Conservation (phyloP, 2,329 filamentous ascomycete genomes). For the Grosmannia serpens region DNA sequence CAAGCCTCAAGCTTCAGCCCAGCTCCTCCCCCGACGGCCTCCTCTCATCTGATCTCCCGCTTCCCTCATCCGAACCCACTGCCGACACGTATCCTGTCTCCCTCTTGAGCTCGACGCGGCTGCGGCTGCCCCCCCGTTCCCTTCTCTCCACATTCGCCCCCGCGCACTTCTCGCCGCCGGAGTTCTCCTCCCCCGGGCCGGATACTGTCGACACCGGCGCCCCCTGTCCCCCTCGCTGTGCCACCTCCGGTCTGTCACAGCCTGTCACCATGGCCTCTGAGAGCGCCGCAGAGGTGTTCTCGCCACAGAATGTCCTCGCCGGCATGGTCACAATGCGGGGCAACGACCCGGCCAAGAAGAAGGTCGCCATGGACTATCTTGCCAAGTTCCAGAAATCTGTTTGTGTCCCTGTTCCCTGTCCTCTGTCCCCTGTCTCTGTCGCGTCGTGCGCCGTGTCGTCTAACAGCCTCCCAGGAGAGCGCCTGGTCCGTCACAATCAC, state of each 20-base stretch:
- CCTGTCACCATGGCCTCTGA: slow-evolving; percentile 51
- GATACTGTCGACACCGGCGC: background rate
- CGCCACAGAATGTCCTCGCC: slow-evolving; percentile 63
- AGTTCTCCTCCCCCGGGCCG: background rate
- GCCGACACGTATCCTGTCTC: background rate
- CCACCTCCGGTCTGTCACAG: background rate
- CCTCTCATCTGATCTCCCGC: background rate
- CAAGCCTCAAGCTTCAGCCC: background rate
- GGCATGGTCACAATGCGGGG: slow-evolving; percentile 89
- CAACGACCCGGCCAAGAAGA: slow-evolving; percentile 72
- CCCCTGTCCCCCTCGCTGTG: background rate
- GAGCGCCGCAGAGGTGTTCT: slow-evolving; percentile 58
- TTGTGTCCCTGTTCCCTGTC: slow-evolving; percentile 24
- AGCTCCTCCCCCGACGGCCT: background rate
- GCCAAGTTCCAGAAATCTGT: slow-evolving; percentile 98
- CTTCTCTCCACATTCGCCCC: background rate
- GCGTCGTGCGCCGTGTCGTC: slow-evolving; percentile 7
- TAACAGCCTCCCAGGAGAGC: slow-evolving; percentile 50
- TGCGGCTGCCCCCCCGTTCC: background rate
- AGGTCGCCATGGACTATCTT: slow-evolving; percentile 74
- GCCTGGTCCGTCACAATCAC: slow-evolving; percentile 85
- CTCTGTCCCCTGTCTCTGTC: background rate
- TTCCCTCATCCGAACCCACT: too few species aligned
- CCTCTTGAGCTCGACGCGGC: background rate
- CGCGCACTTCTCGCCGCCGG: background rate